Percentiles rank a stretch among this genome's conserved stretches.
phyloP scores from a whole-genome alignment of 139 green algal species.

The Pleodorina starrii region DNA sequence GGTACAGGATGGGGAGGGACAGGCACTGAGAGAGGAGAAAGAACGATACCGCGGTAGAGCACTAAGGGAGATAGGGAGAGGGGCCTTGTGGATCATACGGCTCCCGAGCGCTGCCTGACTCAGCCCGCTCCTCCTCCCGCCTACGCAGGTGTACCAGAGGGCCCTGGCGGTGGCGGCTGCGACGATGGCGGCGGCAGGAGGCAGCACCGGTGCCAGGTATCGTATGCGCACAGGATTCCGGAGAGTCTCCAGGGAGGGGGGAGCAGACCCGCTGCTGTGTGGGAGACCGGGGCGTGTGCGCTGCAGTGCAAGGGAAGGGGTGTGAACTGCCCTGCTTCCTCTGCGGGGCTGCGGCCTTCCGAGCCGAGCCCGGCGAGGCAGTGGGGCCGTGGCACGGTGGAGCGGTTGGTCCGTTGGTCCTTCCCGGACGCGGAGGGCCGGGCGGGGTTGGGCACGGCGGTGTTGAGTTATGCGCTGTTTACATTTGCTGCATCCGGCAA shows the following conservation, averaged over 20 bases:
- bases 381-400: no score
- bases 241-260: no score
- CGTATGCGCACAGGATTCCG: no score
- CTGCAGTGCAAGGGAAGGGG: neutral
- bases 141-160: slow-evolving; percentile 26
- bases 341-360: no score
- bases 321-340: neutral
- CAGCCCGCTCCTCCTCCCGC: neutral
- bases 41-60: neutral
- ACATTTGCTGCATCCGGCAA: no score
- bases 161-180: slow-evolving; percentile 8
- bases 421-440: no score
- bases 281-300: neutral
- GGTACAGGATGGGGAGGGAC: neutral
- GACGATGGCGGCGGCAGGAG: neutral
- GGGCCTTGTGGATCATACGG: neutral
- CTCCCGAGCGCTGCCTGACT: neutral
- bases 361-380: no score
- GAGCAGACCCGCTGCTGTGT: neutral
- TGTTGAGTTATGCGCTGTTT: no score
- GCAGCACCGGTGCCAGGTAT: neutral
- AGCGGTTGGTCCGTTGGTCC: no score
- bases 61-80: neutral
- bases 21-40: neutral
- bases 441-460: no score